These are phyloP conservation scores for Phialemonium atrogriseum DNA, from an alignment of 2,329 filamentous ascomycete genomes.

Conservation along the genomic window DNA sequence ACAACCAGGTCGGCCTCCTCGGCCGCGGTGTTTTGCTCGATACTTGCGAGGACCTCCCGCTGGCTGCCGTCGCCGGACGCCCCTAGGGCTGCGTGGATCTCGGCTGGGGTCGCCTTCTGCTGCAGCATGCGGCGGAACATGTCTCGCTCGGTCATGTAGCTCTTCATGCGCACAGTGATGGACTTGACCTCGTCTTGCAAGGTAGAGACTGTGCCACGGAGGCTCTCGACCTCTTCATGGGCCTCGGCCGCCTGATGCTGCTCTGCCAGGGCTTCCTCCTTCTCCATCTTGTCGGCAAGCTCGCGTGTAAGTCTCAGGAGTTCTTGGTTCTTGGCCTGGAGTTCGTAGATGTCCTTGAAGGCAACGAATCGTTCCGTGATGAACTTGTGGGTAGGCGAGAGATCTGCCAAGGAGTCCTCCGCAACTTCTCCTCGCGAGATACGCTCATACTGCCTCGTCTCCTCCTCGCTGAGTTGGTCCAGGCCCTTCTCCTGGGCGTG, in stretches of 20 bases:
- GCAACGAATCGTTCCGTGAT: slow-evolving; percentile 85
- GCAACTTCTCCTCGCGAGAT: slow-evolving; percentile 68
- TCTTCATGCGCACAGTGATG: slow-evolving; percentile 77
- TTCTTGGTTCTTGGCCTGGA: slow-evolving; percentile 83
- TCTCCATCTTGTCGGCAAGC: slow-evolving; percentile 83
- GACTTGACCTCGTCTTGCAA: slow-evolving; percentile 78
- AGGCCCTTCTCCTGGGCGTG: slow-evolving; percentile 74
- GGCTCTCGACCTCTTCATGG: slow-evolving; percentile 61
- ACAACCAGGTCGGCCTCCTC: slow-evolving; percentile 64
- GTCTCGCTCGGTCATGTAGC: slow-evolving; percentile 90
- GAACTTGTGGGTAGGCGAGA: slow-evolving; percentile 78
- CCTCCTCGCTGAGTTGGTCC: slow-evolving; percentile 61
- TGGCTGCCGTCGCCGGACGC: slow-evolving; percentile 55
- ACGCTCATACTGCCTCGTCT: slow-evolving; percentile 67
- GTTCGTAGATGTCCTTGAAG: slow-evolving; percentile 75
- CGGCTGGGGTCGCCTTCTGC: slow-evolving; percentile 52
- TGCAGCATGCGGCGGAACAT: slow-evolving; percentile 95
- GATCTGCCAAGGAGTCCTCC: slow-evolving; percentile 61
- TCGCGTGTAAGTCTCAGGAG: slow-evolving; percentile 76
- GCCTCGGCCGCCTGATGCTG: slow-evolving; percentile 56
- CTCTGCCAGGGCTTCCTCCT: slow-evolving; percentile 68
- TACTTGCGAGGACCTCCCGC: slow-evolving; percentile 47
- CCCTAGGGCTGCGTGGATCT: slow-evolving; percentile 62
- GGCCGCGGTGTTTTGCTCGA: slow-evolving; percentile 47
- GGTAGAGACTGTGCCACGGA: slow-evolving; percentile 20